These are phyloP conservation scores for Dictyostelium purpureum DNA, from an alignment of 78 protist genomes.

Conservation along the genomic window DNA sequence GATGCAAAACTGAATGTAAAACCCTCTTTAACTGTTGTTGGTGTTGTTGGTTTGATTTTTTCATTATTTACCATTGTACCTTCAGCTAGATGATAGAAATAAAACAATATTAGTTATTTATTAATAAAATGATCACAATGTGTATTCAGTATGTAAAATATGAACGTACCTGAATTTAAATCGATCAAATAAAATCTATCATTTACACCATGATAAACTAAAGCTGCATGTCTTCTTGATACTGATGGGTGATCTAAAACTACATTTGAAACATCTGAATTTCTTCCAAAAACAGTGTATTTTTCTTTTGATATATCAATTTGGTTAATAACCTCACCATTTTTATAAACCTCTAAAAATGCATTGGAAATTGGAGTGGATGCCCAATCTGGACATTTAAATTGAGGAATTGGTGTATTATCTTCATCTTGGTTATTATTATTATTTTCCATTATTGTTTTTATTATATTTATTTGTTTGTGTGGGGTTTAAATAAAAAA, in stretches of 20 bases:
- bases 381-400: constrained; percentile 38
- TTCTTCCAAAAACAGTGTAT: constrained; percentile 64
- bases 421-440: background rate
- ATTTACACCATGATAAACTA: constrained; percentile 72
- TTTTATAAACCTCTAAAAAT: constrained; percentile 30
- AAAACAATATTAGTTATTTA: background rate
- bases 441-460: background rate
- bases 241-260: constrained; percentile 73
- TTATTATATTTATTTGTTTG: background rate
- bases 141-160: background rate
- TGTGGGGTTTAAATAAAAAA: background rate
- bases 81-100: background rate
- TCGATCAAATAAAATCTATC: constrained; percentile 70
- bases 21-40: constrained; percentile 51
- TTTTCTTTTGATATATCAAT: constrained; percentile 17
- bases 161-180: constrained; percentile 59
- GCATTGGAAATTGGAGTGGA: constrained; percentile 5
- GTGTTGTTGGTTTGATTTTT: constrained; percentile 26
- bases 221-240: constrained; percentile 76
- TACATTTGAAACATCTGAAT: background rate
- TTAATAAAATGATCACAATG: background rate
- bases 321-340: constrained; percentile 15
- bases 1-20: constrained; percentile 38
- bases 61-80: constrained; percentile 48
- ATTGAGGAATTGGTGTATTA: constrained; percentile 7